These are phyloP conservation scores for Eimeria tenella DNA, from an alignment of 169 alveolate genomes.

Conservation along the genomic window DNA sequence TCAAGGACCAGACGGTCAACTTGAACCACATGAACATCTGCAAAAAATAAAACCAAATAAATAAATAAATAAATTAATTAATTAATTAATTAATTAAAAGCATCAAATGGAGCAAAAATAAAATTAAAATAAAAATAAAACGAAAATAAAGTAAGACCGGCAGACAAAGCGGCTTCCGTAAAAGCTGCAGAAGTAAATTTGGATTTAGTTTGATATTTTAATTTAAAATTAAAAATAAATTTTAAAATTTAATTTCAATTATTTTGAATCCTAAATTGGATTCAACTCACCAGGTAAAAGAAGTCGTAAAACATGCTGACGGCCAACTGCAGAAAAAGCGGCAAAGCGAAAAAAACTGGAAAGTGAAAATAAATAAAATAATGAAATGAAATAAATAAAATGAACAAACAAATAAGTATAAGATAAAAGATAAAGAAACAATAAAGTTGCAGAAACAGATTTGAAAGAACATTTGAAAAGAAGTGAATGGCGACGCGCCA, in stretches of 20 bases:
- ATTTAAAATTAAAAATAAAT: too few relatives aligned
- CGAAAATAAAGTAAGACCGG: too few relatives aligned
- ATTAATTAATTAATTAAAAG: too few relatives aligned
- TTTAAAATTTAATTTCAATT: too few relatives aligned
- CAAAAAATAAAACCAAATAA: neutral
- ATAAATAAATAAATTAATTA: neutral
- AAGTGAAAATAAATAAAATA: neutral
- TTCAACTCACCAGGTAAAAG: constrained; percentile 68
- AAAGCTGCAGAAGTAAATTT: too few relatives aligned
- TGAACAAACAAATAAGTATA: neutral
- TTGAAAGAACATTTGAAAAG: neutral
- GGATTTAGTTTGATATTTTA: too few relatives aligned
- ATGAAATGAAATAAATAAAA: neutral
- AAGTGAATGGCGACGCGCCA: neutral
- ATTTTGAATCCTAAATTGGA: neutral
- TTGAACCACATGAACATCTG: constrained; percentile 81
- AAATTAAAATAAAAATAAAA: too few relatives aligned
- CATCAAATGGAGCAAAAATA: too few relatives aligned
- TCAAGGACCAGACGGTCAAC: constrained; percentile 75
- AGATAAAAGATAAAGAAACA: neutral
- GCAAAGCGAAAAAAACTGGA: neutral
- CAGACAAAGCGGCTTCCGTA: too few relatives aligned
- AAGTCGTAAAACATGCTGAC: constrained; percentile 79
- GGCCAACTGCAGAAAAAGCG: constrained; percentile 58
- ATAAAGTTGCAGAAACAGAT: neutral